phyloP scores from a whole-genome alignment of 2,329 filamentous ascomycete species.

The Phoma sp. region DNA sequence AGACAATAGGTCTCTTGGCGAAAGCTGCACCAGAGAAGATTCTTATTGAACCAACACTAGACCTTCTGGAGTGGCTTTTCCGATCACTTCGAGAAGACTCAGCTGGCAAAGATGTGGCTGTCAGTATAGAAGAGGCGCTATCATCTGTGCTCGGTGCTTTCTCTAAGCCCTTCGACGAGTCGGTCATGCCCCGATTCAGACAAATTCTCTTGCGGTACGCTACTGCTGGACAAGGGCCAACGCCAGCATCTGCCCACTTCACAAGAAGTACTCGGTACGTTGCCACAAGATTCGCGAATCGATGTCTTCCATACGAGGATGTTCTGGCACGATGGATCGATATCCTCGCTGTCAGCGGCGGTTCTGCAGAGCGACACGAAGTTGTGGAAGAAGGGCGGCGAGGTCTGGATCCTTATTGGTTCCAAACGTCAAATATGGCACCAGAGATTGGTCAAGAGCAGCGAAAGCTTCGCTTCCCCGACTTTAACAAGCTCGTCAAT shows the following conservation, averaged over 20 bases:
- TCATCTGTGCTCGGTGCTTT: constrained; percentile 76
- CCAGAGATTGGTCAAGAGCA: constrained; percentile 33
- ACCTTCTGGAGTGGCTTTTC: constrained; percentile 79
- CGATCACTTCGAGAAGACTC: constrained; percentile 81
- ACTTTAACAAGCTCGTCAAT: constrained; percentile 54
- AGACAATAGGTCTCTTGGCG: constrained; percentile 84
- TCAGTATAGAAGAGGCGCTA: constrained; percentile 88
- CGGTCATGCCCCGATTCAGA: constrained; percentile 50
- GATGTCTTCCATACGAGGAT: constrained; percentile 82
- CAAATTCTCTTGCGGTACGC: constrained; percentile 45
- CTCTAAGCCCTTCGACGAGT: constrained; percentile 52
- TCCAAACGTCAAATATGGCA: constrained; percentile 64
- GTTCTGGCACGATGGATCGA: constrained; percentile 86
- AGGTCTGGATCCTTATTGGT: constrained; percentile 83
- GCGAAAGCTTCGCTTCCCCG: constrained; percentile 45
- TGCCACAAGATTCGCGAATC: constrained; percentile 87
- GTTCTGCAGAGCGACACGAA: constrained; percentile 75
- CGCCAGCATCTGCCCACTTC: constrained; percentile 50
- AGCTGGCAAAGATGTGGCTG: constrained; percentile 73
- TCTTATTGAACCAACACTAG: constrained; percentile 59
- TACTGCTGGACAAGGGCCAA: constrained; percentile 21
- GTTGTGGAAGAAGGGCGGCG: constrained; percentile 88
- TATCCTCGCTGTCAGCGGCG: constrained; percentile 77
- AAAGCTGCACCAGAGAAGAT: constrained; percentile 68
- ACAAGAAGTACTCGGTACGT: constrained; percentile 75